Base-by-base conservation (phyloP, 441 rosid species). In the Biscutella laevigata region DNA sequence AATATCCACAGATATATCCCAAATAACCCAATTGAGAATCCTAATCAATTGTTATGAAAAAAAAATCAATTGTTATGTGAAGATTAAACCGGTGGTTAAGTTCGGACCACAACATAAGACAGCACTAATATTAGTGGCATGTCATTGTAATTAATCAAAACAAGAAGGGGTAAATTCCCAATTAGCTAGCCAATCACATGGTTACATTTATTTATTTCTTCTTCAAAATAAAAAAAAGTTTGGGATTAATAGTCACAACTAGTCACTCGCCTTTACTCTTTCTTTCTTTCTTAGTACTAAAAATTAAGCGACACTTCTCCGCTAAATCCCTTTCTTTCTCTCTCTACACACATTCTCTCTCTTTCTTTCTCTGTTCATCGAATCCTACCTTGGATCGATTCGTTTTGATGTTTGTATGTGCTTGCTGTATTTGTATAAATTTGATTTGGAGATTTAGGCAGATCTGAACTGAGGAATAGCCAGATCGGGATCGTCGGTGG, bases 381-480 rank as follows among this genome's bases (percentile, higher is more conserved):
- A 12, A 25, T 15, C 29, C 7, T 35, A n/a, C 33, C 2, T 25
- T 48, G 64, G 61, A 38, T 68, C 53, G 57, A 53, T 54, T 52
- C 19, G 14, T 16, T 14, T 51, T 26, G 16, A 51, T 52, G 40
- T 26, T n/a, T n/a, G n/a, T n/a, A n/a, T n/a, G 29, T 33, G 28
- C 7, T 26, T 25, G 6, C 7, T 5, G 32, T 13, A 19, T n/a
- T 4, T 14, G 16, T 25, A 22, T 27, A n/a, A n/a, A n/a, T n/a
- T n/a, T n/a, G n/a, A n/a, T n/a, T 51, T 41, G 21, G 32, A 35
- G 66, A 58, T 64, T 44, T 6, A 34, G 4, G 43, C 59, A 77
- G 83, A 80, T 77, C 86, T 73, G 81, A 68, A 47, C 4, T 42
- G 32, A 34, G 58, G 40, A 22, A 47, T n/a, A 35, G 17, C 51